Evolutionary conservation across 2,329 filamentous ascomycete species (phyloP).

Genomic region (Talaromyces sp.): DNA sequence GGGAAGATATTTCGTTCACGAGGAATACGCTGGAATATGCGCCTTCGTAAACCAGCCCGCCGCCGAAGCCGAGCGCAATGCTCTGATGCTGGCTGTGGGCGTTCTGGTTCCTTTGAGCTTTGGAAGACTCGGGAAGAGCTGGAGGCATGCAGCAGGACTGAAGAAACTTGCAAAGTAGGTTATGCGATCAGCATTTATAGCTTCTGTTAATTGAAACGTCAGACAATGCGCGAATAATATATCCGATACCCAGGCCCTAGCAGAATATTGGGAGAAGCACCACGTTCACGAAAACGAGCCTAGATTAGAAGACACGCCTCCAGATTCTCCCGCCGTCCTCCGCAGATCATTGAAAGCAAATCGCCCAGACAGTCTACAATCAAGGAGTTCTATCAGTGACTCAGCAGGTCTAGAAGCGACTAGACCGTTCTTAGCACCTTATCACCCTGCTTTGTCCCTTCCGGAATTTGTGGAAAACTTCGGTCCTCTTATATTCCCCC

Average conservation of each 20-base stretch:
- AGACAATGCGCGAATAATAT: constrained; percentile 62
- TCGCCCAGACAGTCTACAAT: constrained; percentile 28
- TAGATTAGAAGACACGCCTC: constrained; percentile 44
- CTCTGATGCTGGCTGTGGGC: constrained; percentile 88
- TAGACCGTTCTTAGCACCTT: constrained; percentile 63
- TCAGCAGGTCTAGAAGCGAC: constrained; percentile 39
- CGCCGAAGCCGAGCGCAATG: constrained; percentile 75
- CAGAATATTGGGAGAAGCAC: constrained; percentile 71
- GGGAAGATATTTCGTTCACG: constrained; percentile 86
- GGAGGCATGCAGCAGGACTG: constrained; percentile 77
- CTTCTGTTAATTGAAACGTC: constrained; percentile 19
- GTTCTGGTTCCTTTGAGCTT: constrained; percentile 81
- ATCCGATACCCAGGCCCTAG: constrained; percentile 61
- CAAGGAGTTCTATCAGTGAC: constrained; percentile 42
- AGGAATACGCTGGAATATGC: constrained; percentile 78
- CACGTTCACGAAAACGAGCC: constrained; percentile 38
- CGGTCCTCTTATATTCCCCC: constrained; percentile 85
- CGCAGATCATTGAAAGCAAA: constrained; percentile 54
- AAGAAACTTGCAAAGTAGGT: constrained; percentile 69
- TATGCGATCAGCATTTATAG: neutral
- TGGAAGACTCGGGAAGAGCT: constrained; percentile 80
- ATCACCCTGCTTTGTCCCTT: constrained; percentile 84
- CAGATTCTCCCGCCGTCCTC: constrained; percentile 51
- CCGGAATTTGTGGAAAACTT: constrained; percentile 74
- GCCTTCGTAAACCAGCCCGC: constrained; percentile 84